phyloP scores from a whole-genome alignment of 2,329 filamentous ascomycete genomes.

The Fonsecaea nubica region DNA sequence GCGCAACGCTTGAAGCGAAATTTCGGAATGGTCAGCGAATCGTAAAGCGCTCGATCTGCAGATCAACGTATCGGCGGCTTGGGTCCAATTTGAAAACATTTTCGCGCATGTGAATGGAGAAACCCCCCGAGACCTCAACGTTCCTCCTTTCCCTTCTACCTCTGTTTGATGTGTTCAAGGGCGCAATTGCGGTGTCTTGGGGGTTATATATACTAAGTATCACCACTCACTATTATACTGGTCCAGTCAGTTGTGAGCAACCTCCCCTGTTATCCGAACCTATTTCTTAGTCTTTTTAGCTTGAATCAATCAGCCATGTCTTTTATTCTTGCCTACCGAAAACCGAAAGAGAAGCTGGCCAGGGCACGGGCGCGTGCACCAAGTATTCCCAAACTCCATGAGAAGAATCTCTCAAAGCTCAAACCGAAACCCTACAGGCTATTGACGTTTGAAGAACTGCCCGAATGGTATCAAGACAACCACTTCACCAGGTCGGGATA shows the following conservation, averaged over 20 bases:
- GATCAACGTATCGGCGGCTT: conserved; percentile 12
- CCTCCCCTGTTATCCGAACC: neutral
- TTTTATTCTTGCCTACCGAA: conserved; percentile 37
- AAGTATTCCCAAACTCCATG: conserved; percentile 22
- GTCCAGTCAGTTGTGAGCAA: neutral
- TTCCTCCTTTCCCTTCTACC: neutral
- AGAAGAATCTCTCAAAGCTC: conserved; percentile 21
- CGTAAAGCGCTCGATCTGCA: conserved; percentile 4
- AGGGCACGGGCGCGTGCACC: conserved; percentile 26
- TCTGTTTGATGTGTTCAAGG: neutral
- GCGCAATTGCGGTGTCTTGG: neutral
- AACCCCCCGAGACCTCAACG: neutral
- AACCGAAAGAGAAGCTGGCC: conserved; percentile 32
- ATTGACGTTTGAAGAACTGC: conserved; percentile 47
- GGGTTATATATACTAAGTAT: neutral
- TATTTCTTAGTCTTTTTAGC: neutral
- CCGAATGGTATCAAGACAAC: conserved; percentile 54
- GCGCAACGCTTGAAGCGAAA: neutral
- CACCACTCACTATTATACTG: neutral
- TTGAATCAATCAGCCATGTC: conserved; percentile 22
- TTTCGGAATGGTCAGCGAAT: neutral
- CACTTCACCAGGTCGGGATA: conserved; percentile 53
- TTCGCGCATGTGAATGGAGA: conserved; percentile 12
- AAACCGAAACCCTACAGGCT: conserved; percentile 34
- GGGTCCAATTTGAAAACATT: conserved; percentile 12